Evolutionary conservation across 495 filamentous ascomycete genomes (phyloP).

Genomic region (Parmelia sp.): DNA sequence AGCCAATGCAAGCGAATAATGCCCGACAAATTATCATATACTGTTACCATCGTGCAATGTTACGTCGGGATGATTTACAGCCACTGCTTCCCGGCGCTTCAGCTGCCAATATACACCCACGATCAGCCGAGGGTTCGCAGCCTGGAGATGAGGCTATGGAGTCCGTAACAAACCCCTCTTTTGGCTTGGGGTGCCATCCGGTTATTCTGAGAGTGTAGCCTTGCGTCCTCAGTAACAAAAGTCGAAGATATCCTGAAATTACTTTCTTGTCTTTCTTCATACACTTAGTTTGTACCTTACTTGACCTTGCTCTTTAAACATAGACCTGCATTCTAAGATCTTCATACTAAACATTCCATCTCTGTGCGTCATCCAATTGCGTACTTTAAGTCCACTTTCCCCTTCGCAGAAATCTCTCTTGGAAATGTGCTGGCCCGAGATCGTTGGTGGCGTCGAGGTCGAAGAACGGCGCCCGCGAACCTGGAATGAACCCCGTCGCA

Average conservation of each 20-base stretch:
- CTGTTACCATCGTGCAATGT: background rate
- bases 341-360: background rate
- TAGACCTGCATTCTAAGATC: too few relatives aligned
- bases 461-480: slow-evolving; percentile 24
- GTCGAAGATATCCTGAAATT: background rate
- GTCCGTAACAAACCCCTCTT: background rate
- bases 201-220: background rate
- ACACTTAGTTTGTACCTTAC: background rate
- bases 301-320: background rate
- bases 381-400: background rate
- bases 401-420: background rate
- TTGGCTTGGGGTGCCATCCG: background rate
- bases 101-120: background rate
- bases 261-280: background rate
- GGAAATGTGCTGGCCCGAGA: slow-evolving; percentile 2
- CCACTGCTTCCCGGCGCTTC: background rate
- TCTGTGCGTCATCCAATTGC: background rate
- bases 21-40: background rate
- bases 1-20: background rate
- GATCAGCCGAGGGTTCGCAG: background rate
- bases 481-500: slow-evolving; percentile 23
- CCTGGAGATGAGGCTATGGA: slow-evolving; percentile 3
- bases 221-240: slow-evolving; percentile 1
- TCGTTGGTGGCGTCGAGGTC: slow-evolving; percentile 19
- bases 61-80: background rate